phyloP scores from a whole-genome alignment of 768 basidiomycete species.

The Psilocybe cyanescens region DNA sequence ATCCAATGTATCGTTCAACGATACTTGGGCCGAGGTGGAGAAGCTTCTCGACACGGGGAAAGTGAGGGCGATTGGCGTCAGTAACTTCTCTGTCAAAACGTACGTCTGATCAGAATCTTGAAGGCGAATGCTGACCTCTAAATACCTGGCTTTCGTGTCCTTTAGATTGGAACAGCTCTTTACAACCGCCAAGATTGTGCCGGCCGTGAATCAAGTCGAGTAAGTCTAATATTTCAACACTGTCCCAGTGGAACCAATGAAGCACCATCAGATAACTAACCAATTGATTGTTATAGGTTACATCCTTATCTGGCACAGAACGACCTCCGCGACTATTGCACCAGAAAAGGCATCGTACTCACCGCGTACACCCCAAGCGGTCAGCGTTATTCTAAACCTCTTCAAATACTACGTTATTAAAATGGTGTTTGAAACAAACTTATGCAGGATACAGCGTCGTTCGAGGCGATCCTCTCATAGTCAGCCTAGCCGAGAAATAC shows the following conservation, averaged over 20 bases:
- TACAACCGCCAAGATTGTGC: conserved; percentile 44
- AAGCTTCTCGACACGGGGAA: conserved; percentile 48
- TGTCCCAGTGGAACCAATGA: background rate
- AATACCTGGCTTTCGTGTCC: background rate
- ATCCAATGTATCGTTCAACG: conserved; percentile 38
- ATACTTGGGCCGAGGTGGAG: conserved; percentile 57
- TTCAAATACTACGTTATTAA: background rate
- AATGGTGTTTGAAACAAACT: conserved; percentile 35
- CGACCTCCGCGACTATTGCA: conserved; percentile 49
- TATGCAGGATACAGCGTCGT: conserved; percentile 26
- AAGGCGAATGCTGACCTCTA: background rate
- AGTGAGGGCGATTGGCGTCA: conserved; percentile 57
- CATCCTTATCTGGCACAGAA: conserved; percentile 58
- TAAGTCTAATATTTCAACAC: conserved; percentile 19
- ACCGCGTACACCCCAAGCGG: conserved; percentile 55
- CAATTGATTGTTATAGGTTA: conserved; percentile 32
- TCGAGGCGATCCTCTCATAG: conserved; percentile 47
- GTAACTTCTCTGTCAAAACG: conserved; percentile 65
- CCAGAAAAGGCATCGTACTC: conserved; percentile 50
- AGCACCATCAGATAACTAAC: background rate
- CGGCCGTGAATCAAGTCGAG: conserved; percentile 55
- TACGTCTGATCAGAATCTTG: conserved; percentile 18
- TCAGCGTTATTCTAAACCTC: conserved; percentile 6
- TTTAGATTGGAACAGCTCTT: conserved; percentile 41
- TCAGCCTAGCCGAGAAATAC: conserved; percentile 50